Conservation (phyloP, 768 basidiomycete genomes). For the Rhodocollybia butyracea region DNA sequence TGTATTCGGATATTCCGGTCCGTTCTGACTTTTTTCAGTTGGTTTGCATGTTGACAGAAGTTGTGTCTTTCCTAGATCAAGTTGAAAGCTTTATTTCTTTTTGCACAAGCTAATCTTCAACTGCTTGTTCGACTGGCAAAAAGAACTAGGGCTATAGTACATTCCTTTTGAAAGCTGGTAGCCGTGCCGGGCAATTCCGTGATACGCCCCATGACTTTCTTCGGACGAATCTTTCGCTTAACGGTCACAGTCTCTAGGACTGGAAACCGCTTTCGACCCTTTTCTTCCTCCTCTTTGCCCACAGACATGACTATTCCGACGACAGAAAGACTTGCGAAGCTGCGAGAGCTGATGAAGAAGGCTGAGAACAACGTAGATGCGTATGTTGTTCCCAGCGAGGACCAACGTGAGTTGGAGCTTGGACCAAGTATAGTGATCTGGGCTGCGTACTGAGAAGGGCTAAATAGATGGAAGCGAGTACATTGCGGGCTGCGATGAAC, state of each 20-base stretch:
- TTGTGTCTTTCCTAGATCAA: too few species aligned
- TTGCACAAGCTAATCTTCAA: too few species aligned
- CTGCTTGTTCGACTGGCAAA: too few species aligned
- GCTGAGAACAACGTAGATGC: constrained; percentile 52
- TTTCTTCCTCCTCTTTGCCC: constrained; percentile 5
- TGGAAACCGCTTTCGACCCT: not conserved
- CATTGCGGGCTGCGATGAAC: constrained; percentile 76
- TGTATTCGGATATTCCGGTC: too few species aligned
- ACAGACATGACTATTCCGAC: constrained; percentile 56
- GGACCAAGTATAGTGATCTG: not conserved
- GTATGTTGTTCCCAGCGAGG: constrained; percentile 86
- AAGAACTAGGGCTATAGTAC: too few species aligned
- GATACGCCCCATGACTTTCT: not conserved
- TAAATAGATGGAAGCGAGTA: constrained; percentile 85
- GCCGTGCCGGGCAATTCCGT: too few species aligned
- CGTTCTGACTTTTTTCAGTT: too few species aligned
- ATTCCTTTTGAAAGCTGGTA: too few species aligned
- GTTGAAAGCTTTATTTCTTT: too few species aligned
- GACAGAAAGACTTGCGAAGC: constrained; percentile 52
- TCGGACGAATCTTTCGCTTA: not conserved
- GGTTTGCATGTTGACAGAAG: too few species aligned
- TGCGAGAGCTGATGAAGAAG: constrained; percentile 70
- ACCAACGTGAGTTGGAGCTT: constrained; percentile 66
- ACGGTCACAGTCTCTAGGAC: not conserved
- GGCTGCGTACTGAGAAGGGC: not conserved